Conservation (phyloP, 352 stramenopile genomes). For the Phytopythium delawarense region DNA sequence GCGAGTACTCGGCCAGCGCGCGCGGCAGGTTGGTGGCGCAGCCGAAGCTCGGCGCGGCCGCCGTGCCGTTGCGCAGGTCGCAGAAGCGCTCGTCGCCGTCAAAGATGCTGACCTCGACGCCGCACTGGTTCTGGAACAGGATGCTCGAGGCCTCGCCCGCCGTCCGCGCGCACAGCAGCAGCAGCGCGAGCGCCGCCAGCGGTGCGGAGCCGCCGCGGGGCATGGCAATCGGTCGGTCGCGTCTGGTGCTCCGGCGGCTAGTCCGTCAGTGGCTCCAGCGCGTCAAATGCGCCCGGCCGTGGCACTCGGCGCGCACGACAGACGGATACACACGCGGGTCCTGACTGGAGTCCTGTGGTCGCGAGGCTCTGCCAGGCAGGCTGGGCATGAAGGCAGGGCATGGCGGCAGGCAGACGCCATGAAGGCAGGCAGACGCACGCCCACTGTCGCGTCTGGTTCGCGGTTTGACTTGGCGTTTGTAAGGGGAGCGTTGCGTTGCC, state of each 20-base stretch:
- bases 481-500: background rate
- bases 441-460: background rate
- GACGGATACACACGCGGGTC: background rate
- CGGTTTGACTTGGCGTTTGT: background rate
- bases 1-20: constrained; percentile 9
- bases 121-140: constrained; percentile 8
- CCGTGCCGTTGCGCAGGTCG: constrained; percentile 8
- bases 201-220: background rate
- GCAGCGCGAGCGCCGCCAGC: background rate
- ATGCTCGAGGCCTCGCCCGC: background rate
- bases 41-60: background rate
- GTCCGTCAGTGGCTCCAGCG: too few species aligned
- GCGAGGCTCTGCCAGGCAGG: background rate
- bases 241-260: too few species aligned
- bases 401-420: background rate
- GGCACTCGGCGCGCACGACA: too few species aligned
- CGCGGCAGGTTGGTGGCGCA: constrained; percentile 9
- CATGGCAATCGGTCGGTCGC: background rate
- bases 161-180: background rate
- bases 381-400: too few species aligned
- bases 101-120: constrained; percentile 2
- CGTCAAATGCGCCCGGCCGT: too few species aligned
- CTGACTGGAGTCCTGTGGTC: background rate
- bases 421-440: background rate
- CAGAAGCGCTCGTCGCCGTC: constrained; percentile 6